Percentiles rank a stretch among this genome's conserved stretches.
phyloP scores from a whole-genome alignment of 2,329 filamentous ascomycete genomes.

The Biscogniauxia mediterranea region DNA sequence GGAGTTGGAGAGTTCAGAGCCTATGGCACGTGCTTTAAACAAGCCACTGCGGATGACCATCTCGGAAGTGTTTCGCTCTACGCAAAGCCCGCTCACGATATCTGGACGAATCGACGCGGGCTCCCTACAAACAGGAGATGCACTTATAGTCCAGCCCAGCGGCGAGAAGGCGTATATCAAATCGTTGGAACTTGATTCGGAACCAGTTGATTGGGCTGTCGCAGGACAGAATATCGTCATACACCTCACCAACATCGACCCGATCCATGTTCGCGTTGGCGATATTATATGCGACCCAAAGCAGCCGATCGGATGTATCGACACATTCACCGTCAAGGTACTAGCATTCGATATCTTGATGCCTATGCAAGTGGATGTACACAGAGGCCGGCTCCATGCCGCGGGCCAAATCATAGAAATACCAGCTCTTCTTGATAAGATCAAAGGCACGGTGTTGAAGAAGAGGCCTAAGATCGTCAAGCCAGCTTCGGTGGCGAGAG shows the following conservation, averaged over 20 bases:
- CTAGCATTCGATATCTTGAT: conserved; percentile 87
- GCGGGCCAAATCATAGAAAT: conserved; percentile 72
- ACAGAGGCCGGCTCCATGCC: conserved; percentile 78
- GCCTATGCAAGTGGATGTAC: conserved; percentile 86
- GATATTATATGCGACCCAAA: conserved; percentile 79
- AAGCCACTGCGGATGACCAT: conserved; percentile 86
- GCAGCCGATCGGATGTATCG: conserved; percentile 67
- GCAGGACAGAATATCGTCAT: conserved; percentile 86
- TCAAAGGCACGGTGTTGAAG: conserved; percentile 70
- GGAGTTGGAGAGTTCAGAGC: conserved; percentile 80
- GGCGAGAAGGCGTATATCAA: conserved; percentile 80
- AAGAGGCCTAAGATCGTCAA: conserved; percentile 84
- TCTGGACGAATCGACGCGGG: conserved; percentile 85
- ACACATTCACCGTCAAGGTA: conserved; percentile 76
- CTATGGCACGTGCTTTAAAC: conserved; percentile 66
- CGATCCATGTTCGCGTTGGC: conserved; percentile 75
- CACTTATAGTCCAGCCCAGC: conserved; percentile 75
- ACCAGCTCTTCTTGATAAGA: conserved; percentile 74
- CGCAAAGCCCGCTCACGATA: conserved; percentile 79
- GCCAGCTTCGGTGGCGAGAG: conserved; percentile 72
- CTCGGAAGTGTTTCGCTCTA: conserved; percentile 79
- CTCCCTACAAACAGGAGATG: conserved; percentile 79
- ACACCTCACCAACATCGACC: conserved; percentile 82
- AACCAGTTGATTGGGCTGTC: conserved; percentile 81
- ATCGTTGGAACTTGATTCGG: conserved; percentile 72